phyloP scores from a whole-genome alignment of 768 basidiomycete species.

The Pholiota molesta region DNA sequence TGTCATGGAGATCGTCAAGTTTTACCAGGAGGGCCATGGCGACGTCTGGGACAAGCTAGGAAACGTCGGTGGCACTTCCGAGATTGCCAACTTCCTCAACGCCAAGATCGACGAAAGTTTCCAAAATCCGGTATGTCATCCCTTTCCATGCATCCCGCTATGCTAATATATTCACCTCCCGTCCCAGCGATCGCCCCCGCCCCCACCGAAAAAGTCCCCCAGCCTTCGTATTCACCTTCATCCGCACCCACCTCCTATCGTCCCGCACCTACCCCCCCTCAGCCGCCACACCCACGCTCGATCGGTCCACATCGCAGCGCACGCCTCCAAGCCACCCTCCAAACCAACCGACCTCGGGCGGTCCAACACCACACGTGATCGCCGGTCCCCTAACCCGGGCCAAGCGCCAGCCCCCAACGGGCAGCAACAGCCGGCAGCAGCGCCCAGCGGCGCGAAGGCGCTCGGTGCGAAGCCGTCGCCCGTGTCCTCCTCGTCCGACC shows the following conservation, averaged over 20 bases:
- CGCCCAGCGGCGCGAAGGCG: not conserved
- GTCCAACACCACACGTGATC: conserved; percentile 70
- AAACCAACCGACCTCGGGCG: conserved; percentile 59
- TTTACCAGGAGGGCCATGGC: conserved; percentile 89
- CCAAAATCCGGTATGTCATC: conserved; percentile 55
- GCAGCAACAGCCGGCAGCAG: conserved; percentile 26
- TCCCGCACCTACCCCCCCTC: conserved; percentile 78
- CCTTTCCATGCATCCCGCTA: conserved; percentile 1
- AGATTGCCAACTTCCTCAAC: conserved; percentile 27
- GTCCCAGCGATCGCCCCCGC: conserved; percentile 49
- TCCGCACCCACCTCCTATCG: conserved; percentile 63
- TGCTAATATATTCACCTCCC: not conserved
- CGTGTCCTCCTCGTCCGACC: conserved; percentile 62
- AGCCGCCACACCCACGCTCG: conserved; percentile 67
- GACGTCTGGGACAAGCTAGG: conserved; percentile 90
- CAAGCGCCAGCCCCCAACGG: conserved; percentile 26
- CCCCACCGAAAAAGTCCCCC: conserved; percentile 48
- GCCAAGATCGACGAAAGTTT: conserved; percentile 49
- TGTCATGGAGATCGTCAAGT: conserved; percentile 98
- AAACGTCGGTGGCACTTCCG: conserved; percentile 42
- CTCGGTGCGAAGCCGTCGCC: conserved; percentile 46
- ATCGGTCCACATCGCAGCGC: conserved; percentile 88
- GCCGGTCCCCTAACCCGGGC: conserved; percentile 50
- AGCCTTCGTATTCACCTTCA: conserved; percentile 31
- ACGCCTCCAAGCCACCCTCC: conserved; percentile 54